Conservation (phyloP, 2,329 filamentous ascomycete genomes). For the Cladophialophora chaetospira region DNA sequence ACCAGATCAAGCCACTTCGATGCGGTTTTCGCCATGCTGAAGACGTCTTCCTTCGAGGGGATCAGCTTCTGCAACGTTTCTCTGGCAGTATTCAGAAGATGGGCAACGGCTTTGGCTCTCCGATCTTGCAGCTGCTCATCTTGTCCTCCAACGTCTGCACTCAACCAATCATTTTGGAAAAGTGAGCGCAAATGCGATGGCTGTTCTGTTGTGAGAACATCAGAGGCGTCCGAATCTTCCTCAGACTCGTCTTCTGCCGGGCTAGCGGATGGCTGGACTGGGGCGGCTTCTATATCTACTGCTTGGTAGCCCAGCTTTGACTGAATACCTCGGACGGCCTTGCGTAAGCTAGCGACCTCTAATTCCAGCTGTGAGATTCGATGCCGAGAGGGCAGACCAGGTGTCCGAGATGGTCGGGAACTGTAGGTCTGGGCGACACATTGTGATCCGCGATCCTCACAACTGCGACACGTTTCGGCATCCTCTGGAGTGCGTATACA, state of each 20-base stretch:
- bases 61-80: slow-evolving; percentile 20
- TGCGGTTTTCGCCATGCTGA: slow-evolving; percentile 5
- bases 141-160: neutral
- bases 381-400: slow-evolving; percentile 15
- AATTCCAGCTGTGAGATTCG: slow-evolving; percentile 20
- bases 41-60: slow-evolving; percentile 12
- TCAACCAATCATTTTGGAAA: slow-evolving; percentile 25
- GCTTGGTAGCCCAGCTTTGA: slow-evolving; percentile 11
- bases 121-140: slow-evolving; percentile 8
- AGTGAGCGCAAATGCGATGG: slow-evolving; percentile 18
- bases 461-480: slow-evolving; percentile 20
- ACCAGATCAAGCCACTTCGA: slow-evolving; percentile 11
- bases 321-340: slow-evolving; percentile 18
- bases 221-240: slow-evolving; percentile 14
- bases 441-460: slow-evolving; percentile 19
- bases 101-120: slow-evolving; percentile 1
- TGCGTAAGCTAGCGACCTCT: slow-evolving; percentile 16
- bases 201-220: slow-evolving; percentile 16
- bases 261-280: neutral
- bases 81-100: slow-evolving; percentile 18
- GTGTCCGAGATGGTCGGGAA: slow-evolving; percentile 1
- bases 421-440: slow-evolving; percentile 20
- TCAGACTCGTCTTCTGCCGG: slow-evolving; percentile 15
- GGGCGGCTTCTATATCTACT: neutral
- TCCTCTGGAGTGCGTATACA: slow-evolving; percentile 21